Evolutionary conservation across 352 stramenopile species (phyloP).

Genomic region (Pythium phragmitis): DNA sequence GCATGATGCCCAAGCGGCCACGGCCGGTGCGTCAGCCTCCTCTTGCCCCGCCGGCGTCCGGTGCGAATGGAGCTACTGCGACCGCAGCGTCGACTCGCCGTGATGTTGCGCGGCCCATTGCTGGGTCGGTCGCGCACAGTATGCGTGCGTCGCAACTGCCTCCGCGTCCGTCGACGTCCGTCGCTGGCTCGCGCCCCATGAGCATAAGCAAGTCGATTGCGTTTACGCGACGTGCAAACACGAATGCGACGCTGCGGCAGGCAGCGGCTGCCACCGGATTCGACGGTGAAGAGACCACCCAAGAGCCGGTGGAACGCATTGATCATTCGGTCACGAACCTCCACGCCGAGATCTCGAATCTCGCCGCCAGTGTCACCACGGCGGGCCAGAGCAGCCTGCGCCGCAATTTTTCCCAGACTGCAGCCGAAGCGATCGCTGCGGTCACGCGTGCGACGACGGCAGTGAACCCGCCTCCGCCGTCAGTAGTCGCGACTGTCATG

Average conservation of each 20-base stretch:
- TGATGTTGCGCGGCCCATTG: constrained; percentile 15
- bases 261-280: constrained; percentile 11
- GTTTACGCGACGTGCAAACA: constrained; percentile 35
- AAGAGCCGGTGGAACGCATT: constrained; percentile 58
- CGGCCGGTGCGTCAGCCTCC: constrained; percentile 17
- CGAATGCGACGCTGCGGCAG: not conserved
- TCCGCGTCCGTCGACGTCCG: constrained; percentile 55
- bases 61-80: not conserved
- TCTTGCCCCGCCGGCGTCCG: not conserved
- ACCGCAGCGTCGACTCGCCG: not conserved
- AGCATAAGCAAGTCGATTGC: constrained; percentile 84
- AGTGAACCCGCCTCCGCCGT: no score
- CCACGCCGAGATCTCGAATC: constrained; percentile 77
- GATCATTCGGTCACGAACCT: constrained; percentile 74
- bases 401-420: constrained; percentile 69
- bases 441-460: constrained; percentile 14
- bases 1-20: constrained; percentile 28
- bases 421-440: constrained; percentile 28
- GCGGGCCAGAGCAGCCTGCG: constrained; percentile 70
- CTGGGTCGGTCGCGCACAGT: constrained; percentile 11
- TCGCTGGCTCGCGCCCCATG: constrained; percentile 46
- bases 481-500: not conserved
- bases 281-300: constrained; percentile 39
- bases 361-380: constrained; percentile 79
- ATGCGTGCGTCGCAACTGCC: constrained; percentile 33